These are phyloP conservation scores for Agarophyton chilense DNA, from an alignment of 23 red algal genomes.

Conservation along the genomic window DNA sequence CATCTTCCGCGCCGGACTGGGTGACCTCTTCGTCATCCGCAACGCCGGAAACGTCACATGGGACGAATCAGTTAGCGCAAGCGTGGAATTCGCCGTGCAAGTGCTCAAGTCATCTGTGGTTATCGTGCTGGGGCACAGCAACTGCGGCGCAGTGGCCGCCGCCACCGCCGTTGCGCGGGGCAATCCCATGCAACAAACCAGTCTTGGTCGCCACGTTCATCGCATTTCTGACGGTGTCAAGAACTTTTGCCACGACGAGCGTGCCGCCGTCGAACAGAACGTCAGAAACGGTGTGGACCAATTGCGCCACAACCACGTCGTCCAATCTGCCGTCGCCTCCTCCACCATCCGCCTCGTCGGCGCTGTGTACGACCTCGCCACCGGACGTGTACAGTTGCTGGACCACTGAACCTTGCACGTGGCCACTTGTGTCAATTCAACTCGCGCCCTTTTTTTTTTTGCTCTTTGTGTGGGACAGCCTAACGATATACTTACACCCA, in stretches of 20 bases:
- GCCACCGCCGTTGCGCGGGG: conserved; percentile 36
- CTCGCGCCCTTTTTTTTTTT: background rate
- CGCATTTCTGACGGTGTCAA: conserved; percentile 33
- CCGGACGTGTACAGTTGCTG: conserved; percentile 31
- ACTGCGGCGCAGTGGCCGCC: conserved; percentile 81
- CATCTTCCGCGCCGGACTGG: conserved; percentile 69
- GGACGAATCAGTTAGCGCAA: conserved; percentile 51
- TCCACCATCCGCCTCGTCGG: conserved; percentile 14
- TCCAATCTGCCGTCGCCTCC: background rate
- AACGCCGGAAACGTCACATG: conserved; percentile 77
- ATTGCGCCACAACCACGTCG: background rate
- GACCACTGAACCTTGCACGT: background rate
- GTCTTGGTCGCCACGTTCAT: conserved; percentile 2
- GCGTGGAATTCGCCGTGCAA: conserved; percentile 71
- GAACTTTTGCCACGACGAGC: background rate
- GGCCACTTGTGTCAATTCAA: background rate
- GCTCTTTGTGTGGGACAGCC: too few species aligned
- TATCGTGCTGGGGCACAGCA: conserved; percentile 83
- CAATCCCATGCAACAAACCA: background rate
- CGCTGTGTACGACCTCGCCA: conserved; percentile 49
- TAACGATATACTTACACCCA: too few species aligned
- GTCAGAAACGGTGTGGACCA: conserved; percentile 19
- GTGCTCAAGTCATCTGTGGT: conserved; percentile 57
- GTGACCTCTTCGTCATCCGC: conserved; percentile 76
- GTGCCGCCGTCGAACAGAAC: conserved; percentile 25